Conservation (phyloP, 805 yeast species). For the Nakazawaea holstii region DNA sequence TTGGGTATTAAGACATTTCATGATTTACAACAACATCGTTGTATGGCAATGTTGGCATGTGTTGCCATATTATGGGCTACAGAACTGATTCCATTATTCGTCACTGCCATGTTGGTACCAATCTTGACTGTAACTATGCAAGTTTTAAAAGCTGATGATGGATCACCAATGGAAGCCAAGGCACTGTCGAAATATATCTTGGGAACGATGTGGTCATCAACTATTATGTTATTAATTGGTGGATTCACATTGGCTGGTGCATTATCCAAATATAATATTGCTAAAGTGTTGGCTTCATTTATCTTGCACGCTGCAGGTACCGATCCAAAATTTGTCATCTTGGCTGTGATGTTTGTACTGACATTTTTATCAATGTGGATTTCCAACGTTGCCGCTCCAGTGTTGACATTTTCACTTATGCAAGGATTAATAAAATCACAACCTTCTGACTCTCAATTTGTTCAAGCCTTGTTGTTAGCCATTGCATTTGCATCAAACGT, state of each 20-base stretch:
- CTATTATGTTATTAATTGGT: slow-evolving; percentile 44
- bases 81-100: slow-evolving; percentile 44
- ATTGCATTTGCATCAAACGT: slow-evolving; percentile 47
- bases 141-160: slow-evolving; percentile 43
- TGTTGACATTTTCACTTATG: slow-evolving; percentile 44
- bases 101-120: slow-evolving; percentile 45
- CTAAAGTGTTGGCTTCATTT: slow-evolving; percentile 44
- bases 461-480: slow-evolving; percentile 23
- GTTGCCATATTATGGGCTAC: slow-evolving; percentile 47
- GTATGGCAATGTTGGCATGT: slow-evolving; percentile 62
- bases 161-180: slow-evolving; percentile 35
- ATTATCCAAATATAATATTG: slow-evolving; percentile 47
- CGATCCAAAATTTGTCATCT: slow-evolving; percentile 39
- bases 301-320: slow-evolving; percentile 46
- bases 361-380: slow-evolving; percentile 54
- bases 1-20: slow-evolving; percentile 57
- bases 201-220: slow-evolving; percentile 49
- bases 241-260: slow-evolving; percentile 54
- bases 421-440: slow-evolving; percentile 40
- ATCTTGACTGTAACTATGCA: slow-evolving; percentile 39
- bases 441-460: slow-evolving; percentile 28
- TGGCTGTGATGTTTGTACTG: slow-evolving; percentile 46
- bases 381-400: slow-evolving; percentile 53
- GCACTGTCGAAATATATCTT: slow-evolving; percentile 40
- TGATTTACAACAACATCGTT: slow-evolving; percentile 54